Base-by-base conservation (phyloP, 768 basidiomycete genomes). In the Austroboletus eburneus region DNA sequence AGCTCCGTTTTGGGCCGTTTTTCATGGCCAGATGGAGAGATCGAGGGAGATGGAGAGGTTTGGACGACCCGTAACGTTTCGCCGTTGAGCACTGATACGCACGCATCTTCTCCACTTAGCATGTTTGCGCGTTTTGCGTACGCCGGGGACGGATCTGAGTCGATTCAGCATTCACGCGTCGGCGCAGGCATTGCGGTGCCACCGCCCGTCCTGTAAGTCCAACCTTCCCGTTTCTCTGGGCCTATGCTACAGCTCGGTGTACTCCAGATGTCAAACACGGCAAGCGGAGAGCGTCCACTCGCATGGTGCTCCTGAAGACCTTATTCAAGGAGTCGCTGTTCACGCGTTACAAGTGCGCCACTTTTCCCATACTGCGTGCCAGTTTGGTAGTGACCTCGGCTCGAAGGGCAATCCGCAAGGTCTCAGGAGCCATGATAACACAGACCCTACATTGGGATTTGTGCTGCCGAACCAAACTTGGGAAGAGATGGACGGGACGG, bases 21-120 rank as follows among this genome's bases (percentile, higher is more conserved):
- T 37, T 3, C 39, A 40, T 3, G n/a, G 29, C 20, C 20, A n/a
- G n/a, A n/a, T n/a, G n/a, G n/a, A n/a, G n/a, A n/a, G 27, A 1
- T 35, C 40, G 18, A 25, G 10, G 3, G 43, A 48, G 20, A 32
- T 43, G 21, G 40, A 42, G 16, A 49, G 46, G 56, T 57, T 21
- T 20, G 42, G 9, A 14, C 30, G 12, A 32, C 3, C 12, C 3
- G 6, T 25, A 10, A 24, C 33, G 23, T n/a, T 9, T 20, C 24
- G 9, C 5, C 14, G 30, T 14, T 7, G 37, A 27, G 33, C 16
- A 24, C 45, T 57, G 9, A 57, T 18, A 9, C 8, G 10, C n/a
- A n/a, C n/a, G n/a, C n/a, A n/a, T n/a, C n/a, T n/a, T n/a, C n/a
- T 40, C 34, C 17, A 4, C n/a, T 17, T 27, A 54, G 52, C 20